These are phyloP conservation scores for Aspergillus quadrilineatus DNA, from an alignment of 2,329 filamentous ascomycete species.

Conservation along the genomic window DNA sequence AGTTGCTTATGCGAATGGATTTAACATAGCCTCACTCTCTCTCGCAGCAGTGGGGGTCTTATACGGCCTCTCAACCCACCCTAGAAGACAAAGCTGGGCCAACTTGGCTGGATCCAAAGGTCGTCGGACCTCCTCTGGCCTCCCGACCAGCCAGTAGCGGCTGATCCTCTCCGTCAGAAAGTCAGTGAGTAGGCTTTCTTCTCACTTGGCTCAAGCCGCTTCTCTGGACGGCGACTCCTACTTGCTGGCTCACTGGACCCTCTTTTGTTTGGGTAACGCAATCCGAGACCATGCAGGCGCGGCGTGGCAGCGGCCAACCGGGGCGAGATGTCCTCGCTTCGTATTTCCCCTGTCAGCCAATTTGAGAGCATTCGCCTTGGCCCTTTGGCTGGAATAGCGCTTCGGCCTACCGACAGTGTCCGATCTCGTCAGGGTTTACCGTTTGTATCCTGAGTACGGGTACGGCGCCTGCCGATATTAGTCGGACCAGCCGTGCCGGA, in stretches of 20 bases:
- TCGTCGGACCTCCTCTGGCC: not conserved
- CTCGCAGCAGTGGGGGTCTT: not conserved
- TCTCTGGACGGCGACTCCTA: not conserved
- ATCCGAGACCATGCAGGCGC: not conserved
- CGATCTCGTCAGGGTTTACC: not conserved
- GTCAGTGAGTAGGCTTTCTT: not conserved
- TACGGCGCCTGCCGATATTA: not conserved
- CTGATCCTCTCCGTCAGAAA: not conserved
- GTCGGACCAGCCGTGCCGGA: no score
- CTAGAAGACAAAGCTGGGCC: not conserved
- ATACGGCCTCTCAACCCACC: not conserved
- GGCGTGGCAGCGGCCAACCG: not conserved
- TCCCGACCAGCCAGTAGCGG: not conserved
- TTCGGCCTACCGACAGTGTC: not conserved
- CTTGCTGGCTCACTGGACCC: not conserved
- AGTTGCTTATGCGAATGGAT: not conserved
- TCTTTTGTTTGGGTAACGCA: not conserved
- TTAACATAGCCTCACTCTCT: not conserved
- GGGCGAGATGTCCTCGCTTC: not conserved
- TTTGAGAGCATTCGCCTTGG: not conserved
- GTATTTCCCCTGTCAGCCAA: not conserved
- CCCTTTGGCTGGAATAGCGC: not conserved
- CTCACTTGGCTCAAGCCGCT: not conserved
- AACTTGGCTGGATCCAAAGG: not conserved
- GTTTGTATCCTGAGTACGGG: not conserved